Evolutionary conservation across 805 yeast genomes (phyloP), one percentile per base, ranked within the genome.

Genomic region (Monosporozyma siamensis): DNA sequence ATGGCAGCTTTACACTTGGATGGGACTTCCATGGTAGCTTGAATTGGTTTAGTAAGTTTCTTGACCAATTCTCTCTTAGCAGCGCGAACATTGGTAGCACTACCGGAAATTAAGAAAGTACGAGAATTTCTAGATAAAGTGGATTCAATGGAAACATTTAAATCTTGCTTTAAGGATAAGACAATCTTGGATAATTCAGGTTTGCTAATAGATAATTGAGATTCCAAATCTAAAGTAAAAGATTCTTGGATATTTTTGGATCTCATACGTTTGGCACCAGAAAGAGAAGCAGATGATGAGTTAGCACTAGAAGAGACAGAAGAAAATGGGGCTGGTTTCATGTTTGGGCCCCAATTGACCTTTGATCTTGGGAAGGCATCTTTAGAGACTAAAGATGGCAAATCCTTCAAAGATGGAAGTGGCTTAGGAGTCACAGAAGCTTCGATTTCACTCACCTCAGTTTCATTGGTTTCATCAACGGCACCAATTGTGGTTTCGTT

Each of bases 401-500:
- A 78, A 11, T 80, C 80, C 24, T 70, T 56, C 37, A 58, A 47
- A 34, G 64, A 58, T 14, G 63, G 63, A 35, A 59, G 45, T 21
- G 54, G 56, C 23, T 47, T 50, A 7, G 44, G 44, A n/a, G 27
- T 45, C 17, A 38, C 30, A 30, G 45, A 43, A 18, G 45, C 30
- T 11, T 40, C 43, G 25, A 44, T 38, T 20, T 34, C 27, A 15
- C 27, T 34, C 12, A 22, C 25, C 4, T 34, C 27, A 15, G 25
- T 34, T n/a, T n/a, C 14, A 12, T 22, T 24, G 6, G 38, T 22
- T 34, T 34, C 27, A 22, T 34, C 27, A n/a, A 17, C 25, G 12
- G 85, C 84, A 45, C 89, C 89, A 56, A 82, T 82, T 12, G 88
- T 82, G 34, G 84, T 78, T 58, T 82, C 88, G 2, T 88, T 82